Conservation (phyloP, 1,284 basidiomycete genomes). For the Peniophora sp. region DNA sequence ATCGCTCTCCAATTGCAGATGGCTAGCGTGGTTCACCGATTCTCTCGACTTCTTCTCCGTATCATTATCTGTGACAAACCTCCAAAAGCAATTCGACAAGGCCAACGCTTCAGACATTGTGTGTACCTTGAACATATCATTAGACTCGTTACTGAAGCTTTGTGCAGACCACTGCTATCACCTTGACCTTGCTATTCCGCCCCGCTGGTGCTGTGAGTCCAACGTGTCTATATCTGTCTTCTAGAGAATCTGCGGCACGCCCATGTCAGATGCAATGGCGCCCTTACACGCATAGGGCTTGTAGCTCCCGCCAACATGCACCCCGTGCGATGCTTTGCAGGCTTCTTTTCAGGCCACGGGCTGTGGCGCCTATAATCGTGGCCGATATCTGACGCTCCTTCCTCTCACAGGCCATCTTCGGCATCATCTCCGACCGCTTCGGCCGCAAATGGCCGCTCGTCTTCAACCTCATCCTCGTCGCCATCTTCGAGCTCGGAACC, state of each 20-base stretch:
- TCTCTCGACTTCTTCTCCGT: constrained; percentile 83
- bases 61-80: constrained; percentile 57
- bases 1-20: no score
- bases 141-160: constrained; percentile 2
- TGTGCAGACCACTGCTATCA: constrained; percentile 73
- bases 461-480: constrained; percentile 64
- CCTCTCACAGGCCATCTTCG: constrained; percentile 58
- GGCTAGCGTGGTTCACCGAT: constrained; percentile 77
- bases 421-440: constrained; percentile 74
- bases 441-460: constrained; percentile 93
- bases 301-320: no score
- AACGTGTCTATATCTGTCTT: neutral
- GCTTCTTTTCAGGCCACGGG: no score
- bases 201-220: constrained; percentile 68
- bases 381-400: neutral
- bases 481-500: constrained; percentile 70
- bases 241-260: neutral
- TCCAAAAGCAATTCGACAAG: constrained; percentile 47
- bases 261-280: no score
- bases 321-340: no score
- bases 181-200: constrained; percentile 87
- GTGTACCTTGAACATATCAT: constrained; percentile 17
- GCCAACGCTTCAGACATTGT: constrained; percentile 41
- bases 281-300: no score
- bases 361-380: no score